phyloP scores from a whole-genome alignment of 495 filamentous ascomycete species.

The Trichoderma parareesei region DNA sequence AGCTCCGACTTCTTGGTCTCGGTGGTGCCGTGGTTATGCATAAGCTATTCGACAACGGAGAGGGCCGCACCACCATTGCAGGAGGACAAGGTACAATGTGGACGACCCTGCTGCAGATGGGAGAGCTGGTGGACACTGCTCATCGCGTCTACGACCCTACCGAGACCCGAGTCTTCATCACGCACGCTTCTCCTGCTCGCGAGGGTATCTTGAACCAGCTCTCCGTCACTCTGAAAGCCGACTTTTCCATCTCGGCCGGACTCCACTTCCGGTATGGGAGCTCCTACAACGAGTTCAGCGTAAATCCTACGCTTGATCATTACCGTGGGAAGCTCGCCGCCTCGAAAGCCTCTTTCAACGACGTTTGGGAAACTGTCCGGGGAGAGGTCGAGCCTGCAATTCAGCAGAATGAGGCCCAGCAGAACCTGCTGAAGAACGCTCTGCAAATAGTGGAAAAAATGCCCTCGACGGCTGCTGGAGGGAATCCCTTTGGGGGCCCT shows the following conservation, averaged over 20 bases:
- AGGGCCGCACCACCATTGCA: conserved; percentile 95
- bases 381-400: conserved; percentile 90
- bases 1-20: conserved; percentile 87
- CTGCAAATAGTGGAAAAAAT: conserved; percentile 90
- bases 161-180: conserved; percentile 96
- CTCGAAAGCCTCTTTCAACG: conserved; percentile 96
- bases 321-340: conserved; percentile 99
- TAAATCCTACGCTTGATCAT: conserved; percentile 96
- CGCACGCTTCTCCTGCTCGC: conserved; percentile 91
- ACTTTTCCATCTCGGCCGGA: conserved; percentile 96
- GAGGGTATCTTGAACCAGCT: conserved; percentile 98
- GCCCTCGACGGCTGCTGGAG: conserved; percentile 87
- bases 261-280: conserved; percentile 98
- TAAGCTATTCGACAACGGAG: conserved; percentile 98
- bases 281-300: conserved; percentile 99
- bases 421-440: conserved; percentile 82
- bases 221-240: conserved; percentile 93
- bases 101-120: conserved; percentile 98
- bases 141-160: conserved; percentile 97
- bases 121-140: conserved; percentile 94
- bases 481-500: conserved; percentile 93
- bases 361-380: conserved; percentile 99
- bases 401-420: conserved; percentile 82
- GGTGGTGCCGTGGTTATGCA: conserved; percentile 99
- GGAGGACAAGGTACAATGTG: conserved; percentile 99